Conservation (phyloP, 2,329 filamentous ascomycete genomes). For the Aspergillus vadensis region DNA sequence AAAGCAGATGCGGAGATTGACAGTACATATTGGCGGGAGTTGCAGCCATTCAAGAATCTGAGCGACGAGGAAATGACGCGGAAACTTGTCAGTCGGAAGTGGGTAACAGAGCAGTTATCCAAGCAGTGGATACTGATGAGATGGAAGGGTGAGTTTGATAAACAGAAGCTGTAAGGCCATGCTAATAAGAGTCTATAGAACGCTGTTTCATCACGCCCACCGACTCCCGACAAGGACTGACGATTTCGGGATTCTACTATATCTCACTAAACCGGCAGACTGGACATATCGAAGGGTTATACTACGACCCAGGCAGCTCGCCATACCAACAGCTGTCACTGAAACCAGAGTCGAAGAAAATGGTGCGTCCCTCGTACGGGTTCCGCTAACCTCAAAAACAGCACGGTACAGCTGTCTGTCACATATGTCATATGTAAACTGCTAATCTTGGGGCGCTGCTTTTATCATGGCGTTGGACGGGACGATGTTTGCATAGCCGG, state of each 20-base stretch:
- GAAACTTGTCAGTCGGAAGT: constrained; percentile 48
- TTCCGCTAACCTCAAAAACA: constrained; percentile 35
- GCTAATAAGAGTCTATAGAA: constrained; percentile 34
- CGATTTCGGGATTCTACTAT: constrained; percentile 55
- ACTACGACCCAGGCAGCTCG: constrained; percentile 53
- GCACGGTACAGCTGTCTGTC: background rate
- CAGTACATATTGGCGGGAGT: constrained; percentile 51
- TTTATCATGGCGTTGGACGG: background rate
- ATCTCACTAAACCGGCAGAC: constrained; percentile 49
- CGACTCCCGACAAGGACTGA: constrained; percentile 50
- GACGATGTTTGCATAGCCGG: constrained; percentile 21
- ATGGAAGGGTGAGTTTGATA: constrained; percentile 49
- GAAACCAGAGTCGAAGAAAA: constrained; percentile 42
- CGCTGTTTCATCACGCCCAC: constrained; percentile 52
- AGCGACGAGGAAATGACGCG: constrained; percentile 48
- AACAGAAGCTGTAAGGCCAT: background rate
- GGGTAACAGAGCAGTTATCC: constrained; percentile 45
- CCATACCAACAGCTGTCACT: constrained; percentile 52
- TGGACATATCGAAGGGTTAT: constrained; percentile 51
- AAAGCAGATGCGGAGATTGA: constrained; percentile 50
- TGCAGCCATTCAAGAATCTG: constrained; percentile 51
- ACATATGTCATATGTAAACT: too few species aligned
- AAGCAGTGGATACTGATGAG: constrained; percentile 54
- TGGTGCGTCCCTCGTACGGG: constrained; percentile 46
- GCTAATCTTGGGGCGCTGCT: background rate